Percentiles rank a stretch among this genome's conserved stretches.
These are phyloP conservation scores for Helicocarpus griseus DNA, from an alignment of 2,329 filamentous ascomycete species.

Conservation along the genomic window DNA sequence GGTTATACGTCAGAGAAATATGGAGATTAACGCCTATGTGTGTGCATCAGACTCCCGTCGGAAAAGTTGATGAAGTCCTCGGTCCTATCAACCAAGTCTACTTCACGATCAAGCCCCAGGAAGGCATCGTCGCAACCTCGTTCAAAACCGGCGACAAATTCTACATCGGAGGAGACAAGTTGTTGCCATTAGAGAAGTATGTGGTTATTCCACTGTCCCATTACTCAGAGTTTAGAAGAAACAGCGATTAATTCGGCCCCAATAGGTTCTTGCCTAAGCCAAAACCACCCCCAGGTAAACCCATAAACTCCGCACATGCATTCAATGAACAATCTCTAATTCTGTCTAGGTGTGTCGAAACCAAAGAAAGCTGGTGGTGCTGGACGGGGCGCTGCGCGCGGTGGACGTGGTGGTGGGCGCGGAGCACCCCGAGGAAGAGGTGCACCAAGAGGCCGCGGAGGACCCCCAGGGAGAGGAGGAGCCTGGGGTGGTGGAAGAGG, in stretches of 20 bases:
- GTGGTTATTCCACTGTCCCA: conserved; percentile 10
- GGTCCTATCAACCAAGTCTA: conserved; percentile 96
- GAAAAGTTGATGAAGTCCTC: conserved; percentile 96
- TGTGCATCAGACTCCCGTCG: conserved; percentile 59
- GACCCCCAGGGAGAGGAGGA: conserved; percentile 38
- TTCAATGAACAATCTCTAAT: conserved; percentile 12
- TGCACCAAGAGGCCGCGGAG: conserved; percentile 45
- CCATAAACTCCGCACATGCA: not conserved
- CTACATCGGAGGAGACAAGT: conserved; percentile 89
- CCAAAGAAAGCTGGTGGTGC: conserved; percentile 60
- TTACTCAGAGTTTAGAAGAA: conserved; percentile 11
- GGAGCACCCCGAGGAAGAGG: conserved; percentile 42
- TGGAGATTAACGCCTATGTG: not conserved
- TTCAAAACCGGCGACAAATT: conserved; percentile 98
- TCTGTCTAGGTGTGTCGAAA: conserved; percentile 52
- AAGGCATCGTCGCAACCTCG: conserved; percentile 86
- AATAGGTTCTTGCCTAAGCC: conserved; percentile 81
- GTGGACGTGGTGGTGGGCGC: conserved; percentile 37
- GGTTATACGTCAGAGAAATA: not conserved
- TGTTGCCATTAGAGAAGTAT: conserved; percentile 79
- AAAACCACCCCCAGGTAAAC: conserved; percentile 53
- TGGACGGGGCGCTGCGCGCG: conserved; percentile 37
- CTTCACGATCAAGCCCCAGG: conserved; percentile 95
- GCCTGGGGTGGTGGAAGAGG: conserved; percentile 19
- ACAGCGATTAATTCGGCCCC: conserved; percentile 5